phyloP scores from a whole-genome alignment of 306 rosid genomes.

The Fragaria iinumae region DNA sequence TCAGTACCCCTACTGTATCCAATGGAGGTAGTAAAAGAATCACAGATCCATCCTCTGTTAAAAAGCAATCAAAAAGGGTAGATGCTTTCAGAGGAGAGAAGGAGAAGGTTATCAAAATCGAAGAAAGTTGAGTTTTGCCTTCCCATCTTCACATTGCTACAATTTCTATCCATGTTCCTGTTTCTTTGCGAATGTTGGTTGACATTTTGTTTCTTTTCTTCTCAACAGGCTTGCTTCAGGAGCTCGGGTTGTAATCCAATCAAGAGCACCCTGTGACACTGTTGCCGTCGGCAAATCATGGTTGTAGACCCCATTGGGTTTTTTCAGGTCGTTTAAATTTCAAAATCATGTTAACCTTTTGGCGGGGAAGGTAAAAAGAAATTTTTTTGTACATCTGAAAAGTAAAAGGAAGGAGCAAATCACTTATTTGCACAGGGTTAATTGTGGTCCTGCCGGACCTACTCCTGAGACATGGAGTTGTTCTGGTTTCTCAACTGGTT shows the following conservation, averaged over 20 bases:
- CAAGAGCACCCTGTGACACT: constrained; percentile 43
- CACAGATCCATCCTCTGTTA: constrained; percentile 40
- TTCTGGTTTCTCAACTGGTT: constrained; percentile 24
- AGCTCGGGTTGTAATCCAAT: constrained; percentile 89
- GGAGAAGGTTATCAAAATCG: constrained; percentile 71
- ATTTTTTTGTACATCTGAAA: constrained; percentile 34
- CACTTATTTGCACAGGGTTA: constrained; percentile 37
- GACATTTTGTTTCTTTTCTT: constrained; percentile 37
- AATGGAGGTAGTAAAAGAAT: constrained; percentile 53
- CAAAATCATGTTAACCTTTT: constrained; percentile 34
- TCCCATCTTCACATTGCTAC: constrained; percentile 18
- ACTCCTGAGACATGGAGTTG: constrained; percentile 30
- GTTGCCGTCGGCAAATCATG: constrained; percentile 35
- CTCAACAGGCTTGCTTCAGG: constrained; percentile 93
- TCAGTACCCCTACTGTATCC: constrained; percentile 41
- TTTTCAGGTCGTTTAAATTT: constrained; percentile 39
- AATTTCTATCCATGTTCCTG: constrained; percentile 6
- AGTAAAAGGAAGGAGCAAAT: constrained; percentile 35
- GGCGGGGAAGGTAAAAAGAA: constrained; percentile 27
- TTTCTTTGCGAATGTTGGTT: constrained; percentile 26
- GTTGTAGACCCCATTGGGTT: constrained; percentile 19
- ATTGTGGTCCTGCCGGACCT: constrained; percentile 57
- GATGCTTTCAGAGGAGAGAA: constrained; percentile 62
- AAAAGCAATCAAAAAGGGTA: constrained; percentile 45
- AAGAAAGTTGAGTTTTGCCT: constrained; percentile 83